Base-by-base conservation (phyloP, 306 rosid genomes). In the Dryas drummondii region DNA sequence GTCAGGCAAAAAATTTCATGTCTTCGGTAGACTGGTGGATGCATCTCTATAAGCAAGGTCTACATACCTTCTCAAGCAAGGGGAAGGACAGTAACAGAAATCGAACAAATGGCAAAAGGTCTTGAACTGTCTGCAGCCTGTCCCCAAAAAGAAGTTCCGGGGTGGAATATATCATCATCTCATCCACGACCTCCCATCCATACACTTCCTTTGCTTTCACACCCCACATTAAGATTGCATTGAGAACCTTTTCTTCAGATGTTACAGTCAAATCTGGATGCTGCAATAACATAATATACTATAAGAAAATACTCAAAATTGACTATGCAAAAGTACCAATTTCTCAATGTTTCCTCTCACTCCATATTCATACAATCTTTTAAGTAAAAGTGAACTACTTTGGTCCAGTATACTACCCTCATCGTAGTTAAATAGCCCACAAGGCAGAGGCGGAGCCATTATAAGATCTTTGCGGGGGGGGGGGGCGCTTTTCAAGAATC, bases 251-350 rank as follows among this genome's bases (percentile, higher is more conserved):
- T 83, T 94, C 98, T 88, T 94, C 98, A 22, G 93, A 91, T 60
- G 98, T 94, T 64, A 91, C 96, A 1, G 97, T 86, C 91, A 94
- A 85, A 84, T 94, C 96, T 8, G 96, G 96, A 86, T 90, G 96
- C 97, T 94, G 96, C 89, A 86, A 83, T 71, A 77, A 57, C 80
- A 80, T 32, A 78, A 71, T 45, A 68, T 59, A 76, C 44, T n/a
- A 26, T 63, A 50, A 55, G 61, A 6, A 5, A 76, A 48, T 68
- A 75, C 60, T 56, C 45, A 22, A 68, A 79, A 59, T 45, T 75
- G 52, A 65, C 6, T 16, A 66, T 6, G 44, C 51, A 47, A 26
- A 46, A 11, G 42, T 22, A 12, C n/a, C 54, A 66, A 10, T 26
- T 66, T 22, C 71, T 17, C 19, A 5, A 19, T 46, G 32, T 66